These are phyloP conservation scores for Verticillium longisporum DNA, from an alignment of 2,329 filamentous ascomycete genomes.

Conservation along the genomic window DNA sequence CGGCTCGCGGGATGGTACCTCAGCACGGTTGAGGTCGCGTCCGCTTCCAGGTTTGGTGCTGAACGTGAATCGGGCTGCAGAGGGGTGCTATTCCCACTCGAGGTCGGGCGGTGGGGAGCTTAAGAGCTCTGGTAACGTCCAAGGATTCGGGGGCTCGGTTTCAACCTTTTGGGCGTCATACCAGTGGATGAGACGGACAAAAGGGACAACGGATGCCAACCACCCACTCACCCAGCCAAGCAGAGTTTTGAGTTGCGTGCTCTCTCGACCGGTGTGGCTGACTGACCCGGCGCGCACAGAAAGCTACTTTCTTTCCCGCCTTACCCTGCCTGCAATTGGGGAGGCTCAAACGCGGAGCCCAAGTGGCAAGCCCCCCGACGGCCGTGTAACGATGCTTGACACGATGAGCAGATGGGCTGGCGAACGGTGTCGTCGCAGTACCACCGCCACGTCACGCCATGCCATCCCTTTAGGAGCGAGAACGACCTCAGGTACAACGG, in stretches of 20 bases:
- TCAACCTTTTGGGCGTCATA: not conserved
- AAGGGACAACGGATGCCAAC: not conserved
- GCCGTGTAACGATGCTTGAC: not conserved
- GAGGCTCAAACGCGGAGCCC: not conserved
- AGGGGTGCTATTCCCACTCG: not conserved
- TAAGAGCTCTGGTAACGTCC: not conserved
- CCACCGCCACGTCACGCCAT: not conserved
- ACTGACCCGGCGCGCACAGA: not conserved
- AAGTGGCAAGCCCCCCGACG: not conserved
- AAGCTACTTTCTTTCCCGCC: too few relatives aligned
- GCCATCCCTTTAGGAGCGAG: too few relatives aligned
- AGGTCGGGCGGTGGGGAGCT: not conserved
- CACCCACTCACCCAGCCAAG: not conserved
- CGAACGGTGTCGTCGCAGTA: not conserved
- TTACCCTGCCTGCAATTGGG: not conserved
- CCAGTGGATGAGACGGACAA: not conserved
- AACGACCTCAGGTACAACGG: too few relatives aligned
- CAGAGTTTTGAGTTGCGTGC: not conserved
- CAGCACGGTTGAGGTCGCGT: not conserved
- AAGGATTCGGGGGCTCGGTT: not conserved
- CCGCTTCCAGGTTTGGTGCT: not conserved
- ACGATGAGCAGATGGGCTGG: not conserved
- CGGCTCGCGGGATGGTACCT: not conserved
- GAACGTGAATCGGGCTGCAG: not conserved
- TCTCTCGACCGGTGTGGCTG: not conserved